Evolutionary conservation across 2,329 filamentous ascomycete species (phyloP).

Genomic region (Sporothrix luriei): DNA sequence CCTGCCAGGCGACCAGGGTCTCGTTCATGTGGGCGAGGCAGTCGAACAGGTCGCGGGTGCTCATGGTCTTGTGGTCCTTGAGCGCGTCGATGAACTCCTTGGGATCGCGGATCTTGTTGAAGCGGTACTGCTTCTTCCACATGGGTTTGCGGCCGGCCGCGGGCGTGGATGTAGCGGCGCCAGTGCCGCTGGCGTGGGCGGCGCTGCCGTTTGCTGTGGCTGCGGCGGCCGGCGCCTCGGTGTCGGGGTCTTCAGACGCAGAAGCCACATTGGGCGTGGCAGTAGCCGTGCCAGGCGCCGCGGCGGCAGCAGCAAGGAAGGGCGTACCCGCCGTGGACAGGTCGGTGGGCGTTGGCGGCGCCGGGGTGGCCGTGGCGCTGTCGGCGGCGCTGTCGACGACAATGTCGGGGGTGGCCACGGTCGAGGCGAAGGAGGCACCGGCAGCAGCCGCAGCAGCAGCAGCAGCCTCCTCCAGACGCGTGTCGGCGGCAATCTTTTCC

Average conservation of each 20-base stretch:
- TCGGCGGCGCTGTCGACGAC: constrained; percentile 28
- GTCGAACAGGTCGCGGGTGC: constrained; percentile 51
- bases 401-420: constrained; percentile 8
- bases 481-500: constrained; percentile 32
- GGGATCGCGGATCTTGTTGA: constrained; percentile 55
- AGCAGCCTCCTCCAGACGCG: constrained; percentile 26
- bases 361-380: constrained; percentile 1
- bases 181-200: neutral
- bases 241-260: neutral
- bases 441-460: constrained; percentile 13
- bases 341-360: neutral
- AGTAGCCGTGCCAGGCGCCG: neutral
- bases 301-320: neutral
- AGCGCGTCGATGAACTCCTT: constrained; percentile 54
- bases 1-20: constrained; percentile 55
- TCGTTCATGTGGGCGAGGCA: constrained; percentile 51
- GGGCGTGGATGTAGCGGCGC: neutral
- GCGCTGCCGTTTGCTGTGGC: neutral
- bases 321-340: neutral
- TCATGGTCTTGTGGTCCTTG: constrained; percentile 55
- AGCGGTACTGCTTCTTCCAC: constrained; percentile 48
- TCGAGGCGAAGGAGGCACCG: neutral
- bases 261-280: constrained; percentile 16
- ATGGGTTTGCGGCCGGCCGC: constrained; percentile 34
- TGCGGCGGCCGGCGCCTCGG: neutral